A percentile compares a stretch with the other conserved stretches of the same genome.
These are phyloP conservation scores for Physcomitrellopsis africana DNA, from an alignment of 225 moss, liverwort and hornwort genomes.

Conservation along the genomic window DNA sequence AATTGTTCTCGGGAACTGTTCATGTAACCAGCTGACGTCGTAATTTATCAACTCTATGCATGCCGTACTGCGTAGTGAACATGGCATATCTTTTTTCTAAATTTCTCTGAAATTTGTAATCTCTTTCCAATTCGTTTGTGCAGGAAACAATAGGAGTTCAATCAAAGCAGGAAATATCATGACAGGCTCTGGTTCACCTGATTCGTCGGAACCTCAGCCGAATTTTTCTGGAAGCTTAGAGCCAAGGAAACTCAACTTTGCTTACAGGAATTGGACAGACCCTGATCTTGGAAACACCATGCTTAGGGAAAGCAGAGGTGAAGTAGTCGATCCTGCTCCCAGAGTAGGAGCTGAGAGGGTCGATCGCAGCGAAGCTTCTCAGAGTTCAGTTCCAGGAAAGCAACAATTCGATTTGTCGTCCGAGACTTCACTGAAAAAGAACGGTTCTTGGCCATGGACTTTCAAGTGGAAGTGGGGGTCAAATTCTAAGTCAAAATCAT, in stretches of 20 bases:
- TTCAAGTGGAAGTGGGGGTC: conserved; percentile 62
- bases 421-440: conserved; percentile 35
- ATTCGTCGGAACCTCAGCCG: conserved; percentile 27
- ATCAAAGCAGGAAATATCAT: conserved; percentile 21
- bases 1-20: no score
- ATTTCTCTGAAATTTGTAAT: neutral
- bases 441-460: conserved; percentile 41
- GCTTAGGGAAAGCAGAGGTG: conserved; percentile 23
- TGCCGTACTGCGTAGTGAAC: no score
- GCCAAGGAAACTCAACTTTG: conserved; percentile 40
- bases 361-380: conserved; percentile 19
- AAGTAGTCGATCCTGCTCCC: conserved; percentile 15
- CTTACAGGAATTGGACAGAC: conserved; percentile 45
- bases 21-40: no score
- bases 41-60: no score
- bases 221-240: conserved; percentile 29
- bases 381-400: conserved; percentile 19
- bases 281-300: conserved; percentile 41
- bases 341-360: conserved; percentile 17
- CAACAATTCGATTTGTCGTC: conserved; percentile 26
- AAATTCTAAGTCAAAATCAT: conserved; percentile 34
- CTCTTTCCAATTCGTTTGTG: conserved; percentile 10
- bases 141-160: conserved; percentile 37
- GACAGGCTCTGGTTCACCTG: conserved; percentile 34
- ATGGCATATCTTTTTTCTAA: neutral